These are phyloP conservation scores for Trametes polyzona DNA, from an alignment of 1,284 basidiomycete genomes.

Conservation along the genomic window DNA sequence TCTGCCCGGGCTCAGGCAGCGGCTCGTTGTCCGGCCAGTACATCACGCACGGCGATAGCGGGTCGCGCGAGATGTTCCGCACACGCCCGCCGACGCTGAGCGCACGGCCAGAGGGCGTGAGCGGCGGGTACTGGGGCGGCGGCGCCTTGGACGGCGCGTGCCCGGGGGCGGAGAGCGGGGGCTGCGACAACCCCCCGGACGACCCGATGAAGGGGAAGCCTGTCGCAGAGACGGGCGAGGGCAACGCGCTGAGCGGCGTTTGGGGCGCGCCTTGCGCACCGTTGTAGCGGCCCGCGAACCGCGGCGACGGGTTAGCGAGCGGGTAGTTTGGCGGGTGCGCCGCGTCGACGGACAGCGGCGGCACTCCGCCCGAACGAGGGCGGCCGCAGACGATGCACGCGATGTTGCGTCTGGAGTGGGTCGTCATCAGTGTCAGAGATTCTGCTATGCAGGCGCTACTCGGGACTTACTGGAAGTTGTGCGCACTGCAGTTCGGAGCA, in stretches of 20 bases:
- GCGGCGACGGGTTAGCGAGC: conserved; percentile 27
- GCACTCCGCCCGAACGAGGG: conserved; percentile 47
- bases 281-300: conserved; percentile 27
- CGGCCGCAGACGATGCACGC: conserved; percentile 75
- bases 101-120: conserved; percentile 78
- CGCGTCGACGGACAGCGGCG: conserved; percentile 17
- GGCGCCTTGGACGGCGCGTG: conserved; percentile 33
- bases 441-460: neutral
- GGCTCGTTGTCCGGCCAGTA: conserved; percentile 88
- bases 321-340: conserved; percentile 20
- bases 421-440: conserved; percentile 36
- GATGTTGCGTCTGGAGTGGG: conserved; percentile 66
- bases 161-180: conserved; percentile 11
- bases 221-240: neutral
- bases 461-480: conserved; percentile 78
- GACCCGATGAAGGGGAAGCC: conserved; percentile 8
- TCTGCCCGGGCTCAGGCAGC: conserved; percentile 75
- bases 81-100: conserved; percentile 76
- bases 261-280: conserved; percentile 7
- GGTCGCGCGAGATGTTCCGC: conserved; percentile 74
- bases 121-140: conserved; percentile 57
- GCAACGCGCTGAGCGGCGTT: conserved; percentile 2
- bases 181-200: neutral
- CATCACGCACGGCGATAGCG: conserved; percentile 73
- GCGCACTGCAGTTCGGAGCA: conserved; percentile 63